These are phyloP conservation scores for Verticillium isaacii DNA, from an alignment of 2,329 filamentous ascomycete species.

Conservation along the genomic window DNA sequence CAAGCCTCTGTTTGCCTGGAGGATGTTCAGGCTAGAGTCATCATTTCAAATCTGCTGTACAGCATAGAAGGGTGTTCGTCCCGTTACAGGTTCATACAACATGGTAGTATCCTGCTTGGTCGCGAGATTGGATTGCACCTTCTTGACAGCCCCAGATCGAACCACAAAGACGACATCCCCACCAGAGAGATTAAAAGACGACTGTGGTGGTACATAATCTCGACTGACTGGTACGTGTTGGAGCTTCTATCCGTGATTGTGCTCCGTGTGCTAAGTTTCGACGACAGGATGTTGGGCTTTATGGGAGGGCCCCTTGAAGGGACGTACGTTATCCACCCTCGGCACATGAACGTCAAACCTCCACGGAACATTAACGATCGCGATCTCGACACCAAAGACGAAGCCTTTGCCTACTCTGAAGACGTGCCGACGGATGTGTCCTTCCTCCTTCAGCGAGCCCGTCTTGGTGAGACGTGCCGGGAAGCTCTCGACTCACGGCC, in stretches of 20 bases:
- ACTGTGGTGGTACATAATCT: slow-evolving; percentile 38
- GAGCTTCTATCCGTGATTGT: too few species aligned
- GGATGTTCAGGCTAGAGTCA: slow-evolving; percentile 28
- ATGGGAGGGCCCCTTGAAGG: slow-evolving; percentile 28
- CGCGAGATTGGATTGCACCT: slow-evolving; percentile 32
- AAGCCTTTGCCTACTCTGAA: slow-evolving; percentile 22
- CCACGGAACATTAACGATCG: slow-evolving; percentile 33
- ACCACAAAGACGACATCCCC: slow-evolving; percentile 15
- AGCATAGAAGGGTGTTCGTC: slow-evolving; percentile 31
- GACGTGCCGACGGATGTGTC: slow-evolving; percentile 28
- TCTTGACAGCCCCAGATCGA: slow-evolving; percentile 26
- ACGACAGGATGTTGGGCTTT: slow-evolving; percentile 28
- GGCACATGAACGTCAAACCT: slow-evolving; percentile 31
- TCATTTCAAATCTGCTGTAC: slow-evolving; percentile 31
- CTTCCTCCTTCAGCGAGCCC: slow-evolving; percentile 31
- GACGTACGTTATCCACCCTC: slow-evolving; percentile 29
- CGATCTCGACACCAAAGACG: slow-evolving; percentile 24
- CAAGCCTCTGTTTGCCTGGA: slow-evolving; percentile 24
- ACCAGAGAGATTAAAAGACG: slow-evolving; percentile 32
- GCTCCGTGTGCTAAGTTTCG: too few species aligned
- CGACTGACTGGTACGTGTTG: slow-evolving; percentile 31
- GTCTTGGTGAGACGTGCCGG: slow-evolving; percentile 30
- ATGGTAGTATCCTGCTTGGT: slow-evolving; percentile 21
- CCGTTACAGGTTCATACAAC: slow-evolving; percentile 24
- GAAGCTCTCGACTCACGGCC: slow-evolving; percentile 26